Evolutionary conservation across 192 early-diverging fungal genomes (phyloP).

Genomic region (Coemansia asiatica): DNA sequence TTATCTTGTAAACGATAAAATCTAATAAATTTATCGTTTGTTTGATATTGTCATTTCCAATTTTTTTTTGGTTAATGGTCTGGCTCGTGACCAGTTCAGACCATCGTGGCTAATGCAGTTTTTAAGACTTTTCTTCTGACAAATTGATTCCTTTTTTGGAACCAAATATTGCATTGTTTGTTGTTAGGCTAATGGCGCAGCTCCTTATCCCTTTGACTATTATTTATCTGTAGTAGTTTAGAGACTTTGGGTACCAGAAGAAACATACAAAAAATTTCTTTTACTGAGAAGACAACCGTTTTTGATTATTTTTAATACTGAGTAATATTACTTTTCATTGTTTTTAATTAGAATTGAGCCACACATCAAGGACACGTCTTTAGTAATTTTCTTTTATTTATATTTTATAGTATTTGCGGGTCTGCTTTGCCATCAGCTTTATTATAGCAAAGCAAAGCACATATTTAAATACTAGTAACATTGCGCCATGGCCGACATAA

Average conservation of each 20-base stretch:
- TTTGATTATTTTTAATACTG: neutral
- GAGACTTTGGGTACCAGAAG: neutral
- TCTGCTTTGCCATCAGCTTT: too few species aligned
- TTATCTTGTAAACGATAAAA: neutral
- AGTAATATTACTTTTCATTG: neutral
- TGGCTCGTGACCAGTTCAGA: neutral
- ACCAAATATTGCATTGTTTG: neutral
- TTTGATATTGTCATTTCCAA: neutral
- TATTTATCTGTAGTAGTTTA: neutral
- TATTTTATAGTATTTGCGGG: neutral
- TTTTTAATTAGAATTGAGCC: conserved; percentile 3
- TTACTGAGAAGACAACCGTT: conserved; percentile 1
- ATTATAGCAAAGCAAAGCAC: neutral
- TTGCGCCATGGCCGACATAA: conserved; percentile 6
- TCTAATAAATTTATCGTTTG: neutral
- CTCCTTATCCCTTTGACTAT: neutral
- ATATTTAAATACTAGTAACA: neutral
- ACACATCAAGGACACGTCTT: neutral
- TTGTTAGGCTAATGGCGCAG: conserved; percentile 5
- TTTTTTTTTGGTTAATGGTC: neutral
- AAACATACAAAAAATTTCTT: neutral
- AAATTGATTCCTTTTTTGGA: neutral
- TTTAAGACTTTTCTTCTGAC: neutral
- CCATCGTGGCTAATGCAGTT: conserved; percentile 4
- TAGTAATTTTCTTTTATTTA: neutral